Evolutionary conservation across 208 protist genomes (phyloP).

Genomic region (Trypanosoma rangeli): DNA sequence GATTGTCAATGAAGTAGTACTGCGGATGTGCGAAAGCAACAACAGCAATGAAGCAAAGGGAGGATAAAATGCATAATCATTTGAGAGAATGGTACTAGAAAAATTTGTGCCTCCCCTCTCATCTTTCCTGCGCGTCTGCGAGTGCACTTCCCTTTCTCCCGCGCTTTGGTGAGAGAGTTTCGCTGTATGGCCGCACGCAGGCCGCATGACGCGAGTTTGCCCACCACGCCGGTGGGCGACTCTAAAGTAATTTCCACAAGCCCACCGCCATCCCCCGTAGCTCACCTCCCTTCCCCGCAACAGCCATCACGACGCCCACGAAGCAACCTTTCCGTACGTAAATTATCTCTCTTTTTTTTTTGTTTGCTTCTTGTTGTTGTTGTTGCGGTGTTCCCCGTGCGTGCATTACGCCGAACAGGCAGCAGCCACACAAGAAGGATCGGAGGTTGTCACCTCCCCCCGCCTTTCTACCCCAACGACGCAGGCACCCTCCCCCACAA

Average conservation of each 20-base stretch:
- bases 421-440: too few species aligned
- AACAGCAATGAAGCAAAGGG: not conserved
- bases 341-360: not conserved
- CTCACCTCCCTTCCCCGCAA: too few species aligned
- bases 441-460: not conserved
- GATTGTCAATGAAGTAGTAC: not conserved
- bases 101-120: not conserved
- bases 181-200: too few species aligned
- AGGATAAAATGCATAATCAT: not conserved
- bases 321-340: too few species aligned
- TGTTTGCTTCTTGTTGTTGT: not conserved
- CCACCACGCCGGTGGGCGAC: too few species aligned
- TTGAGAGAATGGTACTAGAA: not conserved
- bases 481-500: not conserved
- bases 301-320: too few species aligned
- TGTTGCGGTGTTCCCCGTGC: not conserved
- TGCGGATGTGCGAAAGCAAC: not conserved
- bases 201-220: too few species aligned
- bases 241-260: too few species aligned
- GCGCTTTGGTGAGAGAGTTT: too few species aligned
- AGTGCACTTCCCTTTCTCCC: too few species aligned
- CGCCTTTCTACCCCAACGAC: not conserved
- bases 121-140: not conserved
- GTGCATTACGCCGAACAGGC: too few species aligned
- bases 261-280: too few species aligned